Evolutionary conservation across 768 basidiomycete species (phyloP).

Genomic region (Lactifluus volemus): DNA sequence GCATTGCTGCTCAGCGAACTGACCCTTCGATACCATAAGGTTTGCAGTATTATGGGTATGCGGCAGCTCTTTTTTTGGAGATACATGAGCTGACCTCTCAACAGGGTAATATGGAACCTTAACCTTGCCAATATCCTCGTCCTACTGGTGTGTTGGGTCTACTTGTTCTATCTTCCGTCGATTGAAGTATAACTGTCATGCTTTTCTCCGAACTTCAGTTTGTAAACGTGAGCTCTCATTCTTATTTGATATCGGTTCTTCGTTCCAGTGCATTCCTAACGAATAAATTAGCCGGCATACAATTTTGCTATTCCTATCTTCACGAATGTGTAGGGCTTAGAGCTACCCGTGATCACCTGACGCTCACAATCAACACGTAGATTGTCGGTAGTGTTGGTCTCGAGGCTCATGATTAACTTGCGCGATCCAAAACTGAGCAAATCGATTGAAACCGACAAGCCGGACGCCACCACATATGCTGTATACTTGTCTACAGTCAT

Average conservation of each 20-base stretch:
- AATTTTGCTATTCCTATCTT: neutral
- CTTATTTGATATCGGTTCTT: neutral
- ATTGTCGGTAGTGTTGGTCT: constrained; percentile 11
- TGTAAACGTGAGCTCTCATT: neutral
- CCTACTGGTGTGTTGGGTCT: constrained; percentile 3
- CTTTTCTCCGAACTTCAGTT: neutral
- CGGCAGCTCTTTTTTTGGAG: neutral
- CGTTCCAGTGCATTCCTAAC: neutral
- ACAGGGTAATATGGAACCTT: constrained; percentile 8
- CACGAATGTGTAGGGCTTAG: constrained; percentile 8
- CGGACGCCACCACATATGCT: neutral
- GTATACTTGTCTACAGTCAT: constrained; percentile 3
- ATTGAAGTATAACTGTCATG: neutral
- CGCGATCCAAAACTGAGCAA: constrained; percentile 4
- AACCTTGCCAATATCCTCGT: constrained; percentile 12
- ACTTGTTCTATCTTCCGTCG: neutral
- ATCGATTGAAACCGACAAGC: neutral
- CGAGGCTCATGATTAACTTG: constrained; percentile 16
- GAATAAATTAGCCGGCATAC: neutral
- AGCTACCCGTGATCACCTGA: neutral
- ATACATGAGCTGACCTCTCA: neutral
- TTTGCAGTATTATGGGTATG: constrained; percentile 14
- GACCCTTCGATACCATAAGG: neutral
- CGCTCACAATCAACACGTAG: neutral
- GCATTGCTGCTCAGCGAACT: neutral